Conservation (phyloP, 148 eudicot genomes). For the Euryodendron excelsum region DNA sequence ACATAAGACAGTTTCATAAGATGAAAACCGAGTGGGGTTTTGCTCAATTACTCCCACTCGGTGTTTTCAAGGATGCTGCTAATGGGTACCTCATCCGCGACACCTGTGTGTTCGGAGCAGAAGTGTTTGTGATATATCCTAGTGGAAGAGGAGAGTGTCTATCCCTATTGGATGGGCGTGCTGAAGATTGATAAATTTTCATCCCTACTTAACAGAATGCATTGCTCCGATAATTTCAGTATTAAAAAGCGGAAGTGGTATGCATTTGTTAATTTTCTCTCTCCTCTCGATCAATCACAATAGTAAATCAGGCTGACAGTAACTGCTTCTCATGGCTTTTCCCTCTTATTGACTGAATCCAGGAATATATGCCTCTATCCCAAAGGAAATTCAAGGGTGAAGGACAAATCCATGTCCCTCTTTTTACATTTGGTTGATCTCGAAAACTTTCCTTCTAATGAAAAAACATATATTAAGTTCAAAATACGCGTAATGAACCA, state of each 20-base stretch:
- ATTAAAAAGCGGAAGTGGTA: background rate
- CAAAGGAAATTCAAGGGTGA: background rate
- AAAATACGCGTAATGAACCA: background rate
- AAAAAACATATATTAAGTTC: background rate
- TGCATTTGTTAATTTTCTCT: background rate
- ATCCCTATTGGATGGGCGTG: background rate
- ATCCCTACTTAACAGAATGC: background rate
- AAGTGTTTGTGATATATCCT: background rate
- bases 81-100: background rate
- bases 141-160: background rate
- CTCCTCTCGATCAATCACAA: too few relatives aligned
- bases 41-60: background rate
- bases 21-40: background rate
- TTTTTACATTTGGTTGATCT: background rate
- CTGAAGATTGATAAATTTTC: background rate
- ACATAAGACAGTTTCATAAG: background rate
- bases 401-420: background rate
- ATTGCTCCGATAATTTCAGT: background rate
- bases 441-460: background rate
- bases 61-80: background rate
- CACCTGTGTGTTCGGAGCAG: background rate
- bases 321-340: background rate
- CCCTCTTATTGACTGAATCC: background rate
- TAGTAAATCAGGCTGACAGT: background rate
- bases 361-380: background rate